phyloP scores from a whole-genome alignment of 371 early-diverging fungal genomes.

The Zopfochytrium polystomum region DNA sequence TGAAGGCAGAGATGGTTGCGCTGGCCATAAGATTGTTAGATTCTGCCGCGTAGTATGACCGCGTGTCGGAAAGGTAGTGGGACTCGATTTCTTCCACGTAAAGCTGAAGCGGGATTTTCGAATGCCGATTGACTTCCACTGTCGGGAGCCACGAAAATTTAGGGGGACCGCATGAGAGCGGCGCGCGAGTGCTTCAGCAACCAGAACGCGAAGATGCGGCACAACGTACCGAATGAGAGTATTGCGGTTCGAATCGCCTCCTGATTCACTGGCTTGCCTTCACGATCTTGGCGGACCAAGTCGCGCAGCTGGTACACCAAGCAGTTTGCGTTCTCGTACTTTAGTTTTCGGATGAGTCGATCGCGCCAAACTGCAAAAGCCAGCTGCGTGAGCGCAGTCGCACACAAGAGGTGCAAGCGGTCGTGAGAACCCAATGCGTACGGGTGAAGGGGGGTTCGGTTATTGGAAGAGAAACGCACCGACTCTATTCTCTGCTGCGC shows the following conservation, averaged over 20 bases:
- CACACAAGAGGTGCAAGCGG: background rate
- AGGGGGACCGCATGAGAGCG: too few relatives aligned
- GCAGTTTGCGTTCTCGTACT: slow-evolving; percentile 60
- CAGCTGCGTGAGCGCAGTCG: slow-evolving; percentile 44
- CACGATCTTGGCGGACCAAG: slow-evolving; percentile 65
- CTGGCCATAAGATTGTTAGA: slow-evolving; percentile 59
- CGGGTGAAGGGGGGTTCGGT: background rate
- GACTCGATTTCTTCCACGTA: slow-evolving; percentile 80
- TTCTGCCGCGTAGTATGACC: slow-evolving; percentile 70
- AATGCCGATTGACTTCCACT: slow-evolving; percentile 67
- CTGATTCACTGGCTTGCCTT: slow-evolving; percentile 55
- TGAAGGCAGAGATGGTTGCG: slow-evolving; percentile 64
- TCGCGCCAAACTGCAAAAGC: slow-evolving; percentile 74
- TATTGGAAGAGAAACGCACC: slow-evolving; percentile 38
- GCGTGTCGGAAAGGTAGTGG: slow-evolving; percentile 66
- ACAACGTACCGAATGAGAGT: slow-evolving; percentile 53
- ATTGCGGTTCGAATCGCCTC: slow-evolving; percentile 58
- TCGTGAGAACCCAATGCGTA: background rate
- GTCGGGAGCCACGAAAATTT: slow-evolving; percentile 1
- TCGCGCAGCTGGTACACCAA: slow-evolving; percentile 70
- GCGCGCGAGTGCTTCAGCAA: background rate
- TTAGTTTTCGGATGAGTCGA: slow-evolving; percentile 61
- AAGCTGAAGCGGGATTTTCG: slow-evolving; percentile 65
- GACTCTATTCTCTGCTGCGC: slow-evolving; percentile 64
- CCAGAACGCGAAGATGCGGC: slow-evolving; percentile 9